Evolutionary conservation across 2,329 filamentous ascomycete species (phyloP).

Genomic region (Delphinella strobiligena): DNA sequence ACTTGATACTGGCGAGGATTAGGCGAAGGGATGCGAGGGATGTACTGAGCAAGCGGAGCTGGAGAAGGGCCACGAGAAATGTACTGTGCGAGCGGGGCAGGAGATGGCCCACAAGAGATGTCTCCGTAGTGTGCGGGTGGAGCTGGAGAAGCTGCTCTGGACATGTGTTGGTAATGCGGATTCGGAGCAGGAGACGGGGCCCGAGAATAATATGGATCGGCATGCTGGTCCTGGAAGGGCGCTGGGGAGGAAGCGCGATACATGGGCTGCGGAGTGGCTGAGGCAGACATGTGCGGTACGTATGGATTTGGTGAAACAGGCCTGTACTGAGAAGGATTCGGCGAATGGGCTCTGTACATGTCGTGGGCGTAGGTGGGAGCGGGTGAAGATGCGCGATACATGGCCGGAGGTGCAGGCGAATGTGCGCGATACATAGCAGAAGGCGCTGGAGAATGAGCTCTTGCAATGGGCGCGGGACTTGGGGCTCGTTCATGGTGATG

Average conservation of each 20-base stretch:
- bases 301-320: constrained; percentile 8
- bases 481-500: constrained; percentile 13
- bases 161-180: constrained; percentile 19
- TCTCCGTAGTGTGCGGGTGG: neutral
- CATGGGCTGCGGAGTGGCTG: constrained; percentile 6
- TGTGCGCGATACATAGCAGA: constrained; percentile 18
- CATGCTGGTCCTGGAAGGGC: constrained; percentile 8
- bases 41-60: constrained; percentile 25
- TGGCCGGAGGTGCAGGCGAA: constrained; percentile 11
- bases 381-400: constrained; percentile 15
- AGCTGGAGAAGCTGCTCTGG: neutral
- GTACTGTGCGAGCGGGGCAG: constrained; percentile 28
- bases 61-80: constrained; percentile 28
- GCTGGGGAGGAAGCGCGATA: constrained; percentile 12
- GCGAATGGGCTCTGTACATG: constrained; percentile 8
- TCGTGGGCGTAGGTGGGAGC: constrained; percentile 11
- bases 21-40: constrained; percentile 14
- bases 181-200: constrained; percentile 15
- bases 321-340: constrained; percentile 10
- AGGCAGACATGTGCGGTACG: neutral
- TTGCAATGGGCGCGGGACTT: constrained; percentile 11
- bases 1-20: constrained; percentile 11
- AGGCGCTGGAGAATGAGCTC: constrained; percentile 28
- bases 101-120: constrained; percentile 27
- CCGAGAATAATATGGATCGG: constrained; percentile 7